These are phyloP conservation scores for Isoetes taiwanensis DNA, from an alignment of 75 land plant species.

Conservation along the genomic window DNA sequence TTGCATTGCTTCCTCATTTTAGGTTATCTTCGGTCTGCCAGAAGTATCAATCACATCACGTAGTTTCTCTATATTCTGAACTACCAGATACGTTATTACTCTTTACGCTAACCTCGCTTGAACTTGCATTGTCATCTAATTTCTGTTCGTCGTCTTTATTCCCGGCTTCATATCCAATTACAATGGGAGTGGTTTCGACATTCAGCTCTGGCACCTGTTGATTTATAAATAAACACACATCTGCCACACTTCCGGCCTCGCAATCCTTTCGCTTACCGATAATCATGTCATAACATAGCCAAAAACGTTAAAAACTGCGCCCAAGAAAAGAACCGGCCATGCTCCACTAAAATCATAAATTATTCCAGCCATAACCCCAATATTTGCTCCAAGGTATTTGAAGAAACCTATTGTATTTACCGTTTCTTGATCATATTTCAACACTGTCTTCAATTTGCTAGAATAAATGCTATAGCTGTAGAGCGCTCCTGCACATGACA, in stretches of 20 bases:
- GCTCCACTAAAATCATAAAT: background rate
- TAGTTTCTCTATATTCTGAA: too few species aligned
- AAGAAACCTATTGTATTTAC: conserved; percentile 4
- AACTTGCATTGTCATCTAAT: too few species aligned
- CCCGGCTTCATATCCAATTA: too few species aligned
- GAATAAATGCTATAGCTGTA: conserved; percentile 2
- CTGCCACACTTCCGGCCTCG: background rate
- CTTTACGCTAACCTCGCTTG: too few species aligned
- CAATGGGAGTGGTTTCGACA: too few species aligned
- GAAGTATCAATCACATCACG: too few species aligned
- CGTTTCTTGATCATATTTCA: background rate
- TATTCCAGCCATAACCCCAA: background rate
- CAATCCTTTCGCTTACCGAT: background rate
- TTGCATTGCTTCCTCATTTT: too few species aligned
- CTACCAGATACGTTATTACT: too few species aligned
- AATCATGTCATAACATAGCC: background rate
- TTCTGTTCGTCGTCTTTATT: too few species aligned
- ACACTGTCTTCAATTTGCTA: background rate
- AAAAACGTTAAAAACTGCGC: background rate
- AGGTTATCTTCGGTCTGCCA: too few species aligned
- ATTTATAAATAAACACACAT: too few species aligned
- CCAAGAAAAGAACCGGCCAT: background rate
- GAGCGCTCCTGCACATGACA: conserved; percentile 5
- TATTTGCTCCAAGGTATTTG: conserved; percentile 1
- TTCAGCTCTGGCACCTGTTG: too few species aligned